These are phyloP conservation scores for Trichoderma gracile DNA, from an alignment of 2,329 filamentous ascomycete genomes.

Conservation along the genomic window DNA sequence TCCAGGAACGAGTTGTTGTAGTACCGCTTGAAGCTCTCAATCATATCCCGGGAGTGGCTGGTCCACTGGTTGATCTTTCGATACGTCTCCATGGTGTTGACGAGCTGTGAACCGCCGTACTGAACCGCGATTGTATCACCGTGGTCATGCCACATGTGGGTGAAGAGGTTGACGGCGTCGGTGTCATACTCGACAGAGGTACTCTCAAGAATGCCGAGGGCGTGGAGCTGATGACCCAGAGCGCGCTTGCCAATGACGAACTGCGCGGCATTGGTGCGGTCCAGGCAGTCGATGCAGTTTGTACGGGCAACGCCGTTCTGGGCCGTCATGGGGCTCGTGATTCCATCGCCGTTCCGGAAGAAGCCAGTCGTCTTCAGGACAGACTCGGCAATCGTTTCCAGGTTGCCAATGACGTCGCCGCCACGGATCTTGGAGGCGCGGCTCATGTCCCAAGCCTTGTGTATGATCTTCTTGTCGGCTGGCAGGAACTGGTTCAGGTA, in stretches of 20 bases:
- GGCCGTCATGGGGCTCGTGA: constrained; percentile 61
- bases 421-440: constrained; percentile 88
- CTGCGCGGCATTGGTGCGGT: constrained; percentile 95
- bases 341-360: constrained; percentile 85
- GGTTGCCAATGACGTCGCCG: constrained; percentile 88
- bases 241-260: constrained; percentile 97
- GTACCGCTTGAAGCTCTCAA: constrained; percentile 97
- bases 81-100: constrained; percentile 99
- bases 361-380: constrained; percentile 86
- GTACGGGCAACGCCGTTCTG: constrained; percentile 94
- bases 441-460: constrained; percentile 98
- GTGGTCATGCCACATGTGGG: constrained; percentile 97
- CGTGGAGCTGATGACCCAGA: constrained; percentile 87
- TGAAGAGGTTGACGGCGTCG: constrained; percentile 93
- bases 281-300: constrained; percentile 97
- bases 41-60: constrained; percentile 96
- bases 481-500: constrained; percentile 96
- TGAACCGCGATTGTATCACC: constrained; percentile 97
- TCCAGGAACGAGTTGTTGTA: constrained; percentile 99
- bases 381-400: constrained; percentile 86
- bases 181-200: constrained; percentile 88
- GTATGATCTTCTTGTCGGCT: constrained; percentile 78
- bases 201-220: constrained; percentile 80
- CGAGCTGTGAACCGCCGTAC: constrained; percentile 94
- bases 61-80: constrained; percentile 99